Conservation (phyloP, 2,329 filamentous ascomycete genomes). For the Cladophialophora exuberans region DNA sequence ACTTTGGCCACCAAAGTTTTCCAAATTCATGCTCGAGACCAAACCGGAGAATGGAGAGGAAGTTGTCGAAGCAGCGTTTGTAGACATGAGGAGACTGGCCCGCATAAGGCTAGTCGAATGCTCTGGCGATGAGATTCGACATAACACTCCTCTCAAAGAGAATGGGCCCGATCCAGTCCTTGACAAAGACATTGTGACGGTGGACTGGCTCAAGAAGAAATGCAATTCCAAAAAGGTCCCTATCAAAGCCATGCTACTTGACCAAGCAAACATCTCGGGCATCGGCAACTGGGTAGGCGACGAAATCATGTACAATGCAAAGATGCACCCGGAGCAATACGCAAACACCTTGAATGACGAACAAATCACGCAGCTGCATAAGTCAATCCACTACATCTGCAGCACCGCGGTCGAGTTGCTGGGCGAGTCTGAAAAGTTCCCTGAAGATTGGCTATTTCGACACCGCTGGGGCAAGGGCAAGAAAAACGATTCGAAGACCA, state of each 20-base stretch:
- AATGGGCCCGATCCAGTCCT: conserved; percentile 93
- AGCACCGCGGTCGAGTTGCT: conserved; percentile 76
- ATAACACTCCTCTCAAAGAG: conserved; percentile 77
- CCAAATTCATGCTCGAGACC: conserved; percentile 80
- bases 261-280: conserved; percentile 86
- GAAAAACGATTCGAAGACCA: conserved; percentile 65
- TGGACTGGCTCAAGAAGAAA: conserved; percentile 72
- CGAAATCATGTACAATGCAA: conserved; percentile 87
- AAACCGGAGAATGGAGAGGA: conserved; percentile 53
- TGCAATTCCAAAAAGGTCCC: conserved; percentile 78
- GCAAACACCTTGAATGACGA: conserved; percentile 75
- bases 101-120: conserved; percentile 83
- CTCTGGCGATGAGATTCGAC: conserved; percentile 73
- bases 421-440: conserved; percentile 82
- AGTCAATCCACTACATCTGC: conserved; percentile 77
- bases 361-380: conserved; percentile 73
- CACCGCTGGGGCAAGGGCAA: conserved; percentile 89
- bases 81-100: conserved; percentile 78
- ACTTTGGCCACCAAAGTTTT: conserved; percentile 85
- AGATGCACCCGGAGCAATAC: conserved; percentile 90
- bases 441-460: conserved; percentile 84
- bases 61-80: conserved; percentile 74
- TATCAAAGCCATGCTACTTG: conserved; percentile 83
- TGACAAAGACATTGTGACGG: conserved; percentile 76
- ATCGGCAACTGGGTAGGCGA: conserved; percentile 98